Base-by-base conservation (phyloP, 176 grass and related monocot genomes). In the Oryza punctata region DNA sequence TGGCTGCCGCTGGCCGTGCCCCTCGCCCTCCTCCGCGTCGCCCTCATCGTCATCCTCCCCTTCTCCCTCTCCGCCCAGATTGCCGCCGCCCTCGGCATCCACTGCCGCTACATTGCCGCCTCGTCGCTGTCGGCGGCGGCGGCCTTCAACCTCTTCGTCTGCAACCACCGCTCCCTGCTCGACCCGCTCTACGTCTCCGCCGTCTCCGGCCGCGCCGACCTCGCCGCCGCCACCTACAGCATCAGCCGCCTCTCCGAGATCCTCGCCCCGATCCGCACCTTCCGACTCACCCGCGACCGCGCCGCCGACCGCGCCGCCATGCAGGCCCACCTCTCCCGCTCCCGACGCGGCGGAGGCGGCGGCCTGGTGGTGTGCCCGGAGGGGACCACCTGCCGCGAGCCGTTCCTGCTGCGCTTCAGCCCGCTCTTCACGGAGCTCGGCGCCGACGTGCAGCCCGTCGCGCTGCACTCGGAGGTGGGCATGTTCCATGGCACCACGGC, bases 401-500 rank as follows among this genome's bases (percentile, higher is more conserved):
- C 84, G 0, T 86, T 72, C 84, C 67, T 86, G 37, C 67, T 86
- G 32, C 66, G 75, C 2, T 86, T 86, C 84, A 79, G 75, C 24
- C 75, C 84, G 52, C 33, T 86, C 3, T 86, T 86, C 67, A 85
- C 91, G 0, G 96, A 98, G 85, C 87, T 95, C 12, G 88, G 85
- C 10, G 67, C 40, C 44, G 67, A 77, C 69, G 72, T 95, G 29
- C 60, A 73, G 21, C 92, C 93, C 0, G 92, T 98, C 35, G 96
- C 93, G n/a, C 57, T 98, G 50, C 82, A 85, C 65, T 70, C 85
- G 26, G 25, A 23, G 26, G 87, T 78, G 65, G 45, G 19, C 67
- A 93, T 98, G 91, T 98, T 98, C 87, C 92, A 98, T 35, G 93
- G 89, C 45, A 98, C 93, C 10, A 93, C 96, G 38, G 93, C 93